Evolutionary conservation across 1,284 basidiomycete genomes (phyloP), one percentile per base, ranked within the genome.

Genomic region (Anthracocystis setariae): DNA sequence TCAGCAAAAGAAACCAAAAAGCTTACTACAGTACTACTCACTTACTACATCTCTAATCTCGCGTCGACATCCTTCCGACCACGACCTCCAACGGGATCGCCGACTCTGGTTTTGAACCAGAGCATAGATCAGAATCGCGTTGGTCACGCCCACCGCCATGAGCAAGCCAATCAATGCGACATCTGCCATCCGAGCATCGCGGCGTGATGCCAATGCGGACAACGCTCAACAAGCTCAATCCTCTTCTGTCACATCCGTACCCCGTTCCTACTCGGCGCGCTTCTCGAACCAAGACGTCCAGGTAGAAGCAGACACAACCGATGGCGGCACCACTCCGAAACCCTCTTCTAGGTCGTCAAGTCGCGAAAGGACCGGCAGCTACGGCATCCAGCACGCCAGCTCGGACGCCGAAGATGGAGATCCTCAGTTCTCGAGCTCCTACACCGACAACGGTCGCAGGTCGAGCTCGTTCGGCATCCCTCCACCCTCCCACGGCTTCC

Each of bases 391-490:
- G 21, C 44, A 52, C 20, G 17, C 21, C 8, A 54, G 60, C 55
- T 73, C 69, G 8, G 53, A 68, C 2, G 47, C 59, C 3, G 54
- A 52, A 25, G 57, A 57, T 18, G 49, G 48, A 10, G 49, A 71
- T 24, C 33, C 44, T 9, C 56, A 25, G 42, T 63, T 63, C 35
- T 55, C 63, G 0, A 58, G 46, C 61, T 61, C 64, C 17, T 35
- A 67, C 20, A 55, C 39, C 44, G 57, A 67, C 33, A 29, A 43
- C 4, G 68, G 44, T 27, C 56, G 58, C 18, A 52, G 60, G 13
- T 43, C 58, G 12, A 66, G 69, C 42, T 71, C 62, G 4, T 67
- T 67, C 25, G 68, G 61, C 42, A 66, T 68, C 17, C 43, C 27
- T 0, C 47, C 45, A 8, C 61, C 60, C 8, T 20, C 60, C 4